Conservation (phyloP, 768 basidiomycete genomes). For the Sistotremastrum suecicum region DNA sequence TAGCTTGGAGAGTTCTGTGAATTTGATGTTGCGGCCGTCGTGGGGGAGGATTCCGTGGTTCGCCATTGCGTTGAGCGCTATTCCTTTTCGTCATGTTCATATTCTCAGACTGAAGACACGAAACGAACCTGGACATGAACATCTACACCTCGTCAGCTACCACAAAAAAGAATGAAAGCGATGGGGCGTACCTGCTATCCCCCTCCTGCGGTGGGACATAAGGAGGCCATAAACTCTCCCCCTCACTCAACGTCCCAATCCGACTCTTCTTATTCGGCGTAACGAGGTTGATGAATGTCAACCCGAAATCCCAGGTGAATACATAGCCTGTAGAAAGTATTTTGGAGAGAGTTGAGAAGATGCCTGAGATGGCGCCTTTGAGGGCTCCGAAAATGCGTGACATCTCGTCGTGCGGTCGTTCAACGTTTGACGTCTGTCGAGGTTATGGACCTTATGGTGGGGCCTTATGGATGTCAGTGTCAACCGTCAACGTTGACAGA, state of each 20-base stretch:
- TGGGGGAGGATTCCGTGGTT: conserved; percentile 56
- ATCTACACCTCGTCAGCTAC: too few species aligned
- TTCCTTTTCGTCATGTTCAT: too few species aligned
- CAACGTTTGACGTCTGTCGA: too few species aligned
- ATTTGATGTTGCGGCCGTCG: conserved; percentile 58
- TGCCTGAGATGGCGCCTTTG: neutral
- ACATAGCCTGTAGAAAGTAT: conserved; percentile 8
- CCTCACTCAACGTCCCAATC: conserved; percentile 39
- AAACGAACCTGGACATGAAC: too few species aligned
- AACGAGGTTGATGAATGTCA: conserved; percentile 38
- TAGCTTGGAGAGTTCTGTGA: conserved; percentile 27
- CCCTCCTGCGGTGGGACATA: conserved; percentile 38
- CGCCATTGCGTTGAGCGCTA: conserved; percentile 62
- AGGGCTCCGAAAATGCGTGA: too few species aligned
- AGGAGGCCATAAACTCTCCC: conserved; percentile 49
- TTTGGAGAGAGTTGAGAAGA: neutral
- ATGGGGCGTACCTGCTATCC: conserved; percentile 55
- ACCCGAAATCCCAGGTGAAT: conserved; percentile 35
- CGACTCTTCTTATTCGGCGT: conserved; percentile 33
- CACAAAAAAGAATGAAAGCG: conserved; percentile 17
- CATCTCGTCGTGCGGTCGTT: too few species aligned
- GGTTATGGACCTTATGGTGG: too few species aligned
- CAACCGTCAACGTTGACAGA: too few species aligned
- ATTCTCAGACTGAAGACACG: too few species aligned
- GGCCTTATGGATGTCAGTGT: too few species aligned